Evolutionary conservation across 2,329 filamentous ascomycete genomes (phyloP), one percentile per base, ranked within the genome.

Genomic region (Hymenoscyphus albidus): DNA sequence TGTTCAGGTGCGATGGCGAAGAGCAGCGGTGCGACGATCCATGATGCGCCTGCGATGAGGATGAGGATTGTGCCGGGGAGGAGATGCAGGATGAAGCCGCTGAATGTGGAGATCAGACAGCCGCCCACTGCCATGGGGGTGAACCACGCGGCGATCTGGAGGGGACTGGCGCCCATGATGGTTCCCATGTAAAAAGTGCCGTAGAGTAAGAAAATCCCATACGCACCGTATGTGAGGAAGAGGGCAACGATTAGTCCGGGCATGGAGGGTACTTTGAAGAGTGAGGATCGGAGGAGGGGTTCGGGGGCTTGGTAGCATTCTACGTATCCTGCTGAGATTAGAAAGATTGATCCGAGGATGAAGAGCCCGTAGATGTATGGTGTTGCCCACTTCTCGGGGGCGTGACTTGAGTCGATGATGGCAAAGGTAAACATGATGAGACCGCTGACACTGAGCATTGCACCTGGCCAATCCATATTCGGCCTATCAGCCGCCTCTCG

Each of bases 201-300:
- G 70, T 92, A 92, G 38, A 92, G 85, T 5, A 92, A 75, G 66
- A 84, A 91, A 12, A 92, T 80, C 0, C 89, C 88, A 58, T 90
- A 81, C 0, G 84, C 84, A 2, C 90, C 90, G 64, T 91, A 92
- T 0, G 84, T 80, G 70, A 90, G 85, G 59, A 91, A 83, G 10
- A 92, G 77, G 0, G 85, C 82, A 0, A 85, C 68, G 2, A 83
- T 78, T 16, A 93, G 76, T 0, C 88, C 82, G 40, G 80, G 84
- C 85, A 94, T 90, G 62, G 87, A 87, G 66, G 86, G 88, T 3
- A 89, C 84, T 22, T 79, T 78, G 77, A 95, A 93, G 31, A 94
- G 76, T 22, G 88, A 88, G 0, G 82, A 79, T 0, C 91, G 90
- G 0, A 95, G 78, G 0, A 95, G 78, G 0, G 91, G 91, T 61